phyloP scores from a whole-genome alignment of 1,139 yeast species.

The Diutina mesorugosa region DNA sequence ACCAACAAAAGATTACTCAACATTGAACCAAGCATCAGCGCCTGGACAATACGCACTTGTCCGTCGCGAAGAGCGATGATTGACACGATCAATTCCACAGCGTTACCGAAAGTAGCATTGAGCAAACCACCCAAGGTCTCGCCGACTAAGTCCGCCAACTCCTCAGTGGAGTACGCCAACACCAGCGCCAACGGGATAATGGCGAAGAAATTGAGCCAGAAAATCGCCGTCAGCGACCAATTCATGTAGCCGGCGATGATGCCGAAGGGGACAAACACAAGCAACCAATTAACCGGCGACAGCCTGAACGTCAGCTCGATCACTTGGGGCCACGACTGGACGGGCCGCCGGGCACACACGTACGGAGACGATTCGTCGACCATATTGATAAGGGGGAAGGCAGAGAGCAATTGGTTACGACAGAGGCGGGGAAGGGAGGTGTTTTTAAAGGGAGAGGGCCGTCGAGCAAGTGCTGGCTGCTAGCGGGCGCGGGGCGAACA shows the following conservation, averaged over 20 bases:
- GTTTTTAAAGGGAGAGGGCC: too few species aligned
- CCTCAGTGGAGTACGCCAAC: slow-evolving; percentile 87
- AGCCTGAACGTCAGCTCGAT: slow-evolving; percentile 29
- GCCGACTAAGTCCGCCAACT: slow-evolving; percentile 70
- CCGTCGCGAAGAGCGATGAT: slow-evolving; percentile 76
- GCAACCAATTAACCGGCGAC: slow-evolving; percentile 65
- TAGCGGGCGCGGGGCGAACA: too few species aligned
- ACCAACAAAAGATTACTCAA: slow-evolving; percentile 79
- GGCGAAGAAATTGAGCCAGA: slow-evolving; percentile 72
- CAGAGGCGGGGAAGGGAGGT: not conserved
- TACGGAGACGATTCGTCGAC: not conserved
- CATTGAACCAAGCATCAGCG: slow-evolving; percentile 92
- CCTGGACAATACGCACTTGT: slow-evolving; percentile 89
- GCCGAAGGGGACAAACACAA: slow-evolving; percentile 85
- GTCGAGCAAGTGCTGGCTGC: too few species aligned
- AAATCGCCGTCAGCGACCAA: slow-evolving; percentile 48
- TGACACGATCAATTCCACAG: slow-evolving; percentile 89
- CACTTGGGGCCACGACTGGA: not conserved
- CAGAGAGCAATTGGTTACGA: not conserved
- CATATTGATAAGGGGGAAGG: not conserved
- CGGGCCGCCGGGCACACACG: not conserved
- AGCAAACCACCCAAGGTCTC: slow-evolving; percentile 81
- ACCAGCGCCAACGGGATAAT: slow-evolving; percentile 89
- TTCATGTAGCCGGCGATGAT: slow-evolving; percentile 49
- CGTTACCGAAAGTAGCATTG: slow-evolving; percentile 95